Base-by-base conservation (phyloP, 2,329 filamentous ascomycete genomes). In the Neofusicoccum cordaticola region DNA sequence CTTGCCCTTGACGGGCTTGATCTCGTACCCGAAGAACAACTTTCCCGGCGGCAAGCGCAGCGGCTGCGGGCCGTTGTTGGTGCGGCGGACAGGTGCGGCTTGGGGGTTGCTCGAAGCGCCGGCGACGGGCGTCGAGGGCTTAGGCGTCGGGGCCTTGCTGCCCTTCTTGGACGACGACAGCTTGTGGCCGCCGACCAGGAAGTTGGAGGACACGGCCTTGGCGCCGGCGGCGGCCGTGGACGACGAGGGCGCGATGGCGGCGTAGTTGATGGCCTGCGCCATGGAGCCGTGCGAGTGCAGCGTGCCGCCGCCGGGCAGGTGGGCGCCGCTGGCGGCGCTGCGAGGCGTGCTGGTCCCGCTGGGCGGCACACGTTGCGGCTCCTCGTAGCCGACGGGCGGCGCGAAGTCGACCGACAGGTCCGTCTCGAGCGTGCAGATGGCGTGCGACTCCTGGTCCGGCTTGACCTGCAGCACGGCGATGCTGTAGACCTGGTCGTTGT, bases 231-330 rank as follows among this genome's bases (percentile, higher is more conserved):
- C 86, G 13, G 87, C 88, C 13, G 88, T 84, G 2, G 84, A 86
- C 6, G 91, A 85, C 3, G 88, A 88, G 0, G 95, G 93, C 0
- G 93, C 92, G 69, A 99, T 96, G 37, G 93, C 86, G 61, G 88
- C 86, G 78, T 98, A 99, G 82, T 97, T 97, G 82, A 99, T 98
- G n/a, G 92, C 87, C 72, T 97, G 92, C 0, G 95, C 93, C 95
- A 99, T 99, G 66, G 89, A 93, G 11, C 95, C 95, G 71, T 96
- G 91, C 67, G 84, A 87, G 77, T 96, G 93, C 27, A 97, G 78
- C 15, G 90, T 80, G 4, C 93, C 92, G 34, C 92, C 90, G 68
- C 81, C 79, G 1, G 86, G 81, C 7, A 90, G 27, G 89, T 13
- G 22, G 1, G 72, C 76, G 9, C 86, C 86, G 63, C 86, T 85